Conservation (phyloP, 352 stramenopile species). For the Lagenidium sp. region DNA sequence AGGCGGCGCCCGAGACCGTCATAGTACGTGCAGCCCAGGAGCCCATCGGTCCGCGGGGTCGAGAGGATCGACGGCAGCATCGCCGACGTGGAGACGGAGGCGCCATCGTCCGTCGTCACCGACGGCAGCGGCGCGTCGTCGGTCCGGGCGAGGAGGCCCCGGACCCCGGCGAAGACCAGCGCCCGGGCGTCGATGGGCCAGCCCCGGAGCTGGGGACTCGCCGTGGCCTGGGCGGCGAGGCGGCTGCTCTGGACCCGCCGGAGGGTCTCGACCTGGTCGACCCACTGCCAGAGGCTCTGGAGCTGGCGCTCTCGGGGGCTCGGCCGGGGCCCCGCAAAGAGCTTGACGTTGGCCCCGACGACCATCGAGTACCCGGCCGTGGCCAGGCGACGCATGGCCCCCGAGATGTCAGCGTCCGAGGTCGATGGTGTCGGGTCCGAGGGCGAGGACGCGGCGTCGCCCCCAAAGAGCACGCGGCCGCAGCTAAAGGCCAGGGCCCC, state of each 20-base stretch:
- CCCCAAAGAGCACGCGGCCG: slow-evolving; percentile 58
- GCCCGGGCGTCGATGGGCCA: slow-evolving; percentile 67
- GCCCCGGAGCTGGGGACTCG: slow-evolving; percentile 31
- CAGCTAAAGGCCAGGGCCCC: slow-evolving; percentile 70
- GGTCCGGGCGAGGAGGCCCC: slow-evolving; percentile 37
- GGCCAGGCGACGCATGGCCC: slow-evolving; percentile 64
- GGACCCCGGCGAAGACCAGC: slow-evolving; percentile 51
- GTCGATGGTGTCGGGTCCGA: not conserved
- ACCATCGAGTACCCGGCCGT: slow-evolving; percentile 71
- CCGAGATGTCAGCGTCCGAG: slow-evolving; percentile 59
- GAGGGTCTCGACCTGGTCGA: slow-evolving; percentile 73
- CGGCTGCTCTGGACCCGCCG: slow-evolving; percentile 36
- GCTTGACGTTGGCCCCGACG: slow-evolving; percentile 66
- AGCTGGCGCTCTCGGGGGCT: slow-evolving; percentile 37
- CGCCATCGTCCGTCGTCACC: not conserved
- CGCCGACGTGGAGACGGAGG: not conserved
- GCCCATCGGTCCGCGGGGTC: slow-evolving; percentile 44
- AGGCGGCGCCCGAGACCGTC: slow-evolving; percentile 62
- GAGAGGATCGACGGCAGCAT: slow-evolving; percentile 24
- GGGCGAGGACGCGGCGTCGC: slow-evolving; percentile 1
- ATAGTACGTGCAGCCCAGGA: slow-evolving; percentile 63
- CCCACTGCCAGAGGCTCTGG: slow-evolving; percentile 69
- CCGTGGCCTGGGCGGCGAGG: slow-evolving; percentile 34
- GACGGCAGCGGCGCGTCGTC: slow-evolving; percentile 12
- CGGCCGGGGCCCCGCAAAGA: slow-evolving; percentile 29